Conservation (phyloP, 176 grass and related monocot species). For the Microstegium vimineum region DNA sequence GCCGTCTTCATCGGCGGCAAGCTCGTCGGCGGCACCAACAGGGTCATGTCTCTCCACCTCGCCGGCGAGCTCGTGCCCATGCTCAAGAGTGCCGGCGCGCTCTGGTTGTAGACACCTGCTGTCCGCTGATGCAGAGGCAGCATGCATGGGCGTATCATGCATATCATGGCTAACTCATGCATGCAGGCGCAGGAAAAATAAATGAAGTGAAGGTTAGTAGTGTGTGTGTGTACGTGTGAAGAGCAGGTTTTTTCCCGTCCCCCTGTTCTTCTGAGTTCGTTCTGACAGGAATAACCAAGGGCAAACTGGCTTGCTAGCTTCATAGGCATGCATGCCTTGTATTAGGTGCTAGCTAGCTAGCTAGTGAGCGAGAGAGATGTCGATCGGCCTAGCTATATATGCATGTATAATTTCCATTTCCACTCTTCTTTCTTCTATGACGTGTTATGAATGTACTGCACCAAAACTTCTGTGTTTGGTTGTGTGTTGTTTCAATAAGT, state of each 20-base stretch:
- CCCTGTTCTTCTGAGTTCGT: neutral
- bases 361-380: neutral
- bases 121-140: neutral
- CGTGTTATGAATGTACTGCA: too few species aligned
- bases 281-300: neutral
- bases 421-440: neutral
- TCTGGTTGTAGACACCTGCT: conserved; percentile 45
- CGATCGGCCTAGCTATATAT: neutral
- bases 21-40: conserved; percentile 52
- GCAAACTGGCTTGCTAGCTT: neutral
- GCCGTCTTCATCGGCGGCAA: conserved; percentile 45
- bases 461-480: too few species aligned
- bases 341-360: neutral
- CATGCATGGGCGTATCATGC: too few species aligned
- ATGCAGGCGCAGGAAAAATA: neutral
- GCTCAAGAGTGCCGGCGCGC: conserved; percentile 52
- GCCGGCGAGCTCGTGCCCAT: conserved; percentile 42
- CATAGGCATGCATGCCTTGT: neutral
- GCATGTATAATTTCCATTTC: too few species aligned
- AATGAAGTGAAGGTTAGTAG: neutral
- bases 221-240: neutral
- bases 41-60: conserved; percentile 60
- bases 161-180: neutral
- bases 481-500: too few species aligned
- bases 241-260: conserved; percentile 5